phyloP scores from a whole-genome alignment of 192 early-diverging fungal genomes.

The Backusella westeae region DNA sequence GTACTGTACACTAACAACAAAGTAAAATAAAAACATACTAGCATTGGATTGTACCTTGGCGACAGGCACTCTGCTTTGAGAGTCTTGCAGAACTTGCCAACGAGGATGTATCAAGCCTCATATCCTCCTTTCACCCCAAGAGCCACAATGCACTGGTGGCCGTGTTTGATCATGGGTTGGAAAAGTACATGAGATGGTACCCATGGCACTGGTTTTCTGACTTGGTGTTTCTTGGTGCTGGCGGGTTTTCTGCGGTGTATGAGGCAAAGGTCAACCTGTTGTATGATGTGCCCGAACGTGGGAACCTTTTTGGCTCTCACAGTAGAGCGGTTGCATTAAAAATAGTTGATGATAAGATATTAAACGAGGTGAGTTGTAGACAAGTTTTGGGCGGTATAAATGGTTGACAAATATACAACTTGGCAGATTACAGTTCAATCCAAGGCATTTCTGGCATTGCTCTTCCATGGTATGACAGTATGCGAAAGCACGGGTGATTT shows the following conservation, averaged over 20 bases:
- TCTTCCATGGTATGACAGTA: conserved; percentile 31
- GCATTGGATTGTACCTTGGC: conserved; percentile 34
- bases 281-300: conserved; percentile 16
- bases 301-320: background rate
- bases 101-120: conserved; percentile 1
- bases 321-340: conserved; percentile 22
- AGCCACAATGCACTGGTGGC: conserved; percentile 10
- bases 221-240: conserved; percentile 27
- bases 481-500: conserved; percentile 33
- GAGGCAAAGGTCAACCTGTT: conserved; percentile 18
- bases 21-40: background rate
- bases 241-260: conserved; percentile 31
- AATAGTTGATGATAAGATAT: conserved; percentile 32
- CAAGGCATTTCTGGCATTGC: conserved; percentile 26
- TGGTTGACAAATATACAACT: no score
- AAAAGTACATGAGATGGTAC: conserved; percentile 32
- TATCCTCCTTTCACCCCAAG: conserved; percentile 23
- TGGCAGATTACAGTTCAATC: conserved; percentile 32
- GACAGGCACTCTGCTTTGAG: conserved; percentile 29
- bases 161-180: conserved; percentile 24
- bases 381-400: no score
- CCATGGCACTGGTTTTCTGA: conserved; percentile 28
- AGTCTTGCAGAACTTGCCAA: conserved; percentile 14
- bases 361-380: conserved; percentile 22
- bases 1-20: background rate